Evolutionary conservation across 345 rosid species (phyloP).

Genomic region (Eucalyptus coolabah): DNA sequence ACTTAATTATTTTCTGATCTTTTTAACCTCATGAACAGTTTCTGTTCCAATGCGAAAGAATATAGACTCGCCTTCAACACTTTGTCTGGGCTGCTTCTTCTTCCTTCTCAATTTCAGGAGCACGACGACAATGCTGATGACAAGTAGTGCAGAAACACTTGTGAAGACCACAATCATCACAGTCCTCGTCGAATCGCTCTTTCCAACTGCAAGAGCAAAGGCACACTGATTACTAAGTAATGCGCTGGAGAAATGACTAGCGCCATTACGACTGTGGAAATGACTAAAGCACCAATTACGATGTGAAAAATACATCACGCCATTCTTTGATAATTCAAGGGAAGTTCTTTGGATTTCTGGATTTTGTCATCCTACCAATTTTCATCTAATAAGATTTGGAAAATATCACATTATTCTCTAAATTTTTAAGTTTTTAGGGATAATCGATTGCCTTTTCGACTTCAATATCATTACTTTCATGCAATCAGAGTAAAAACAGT

Average conservation of each 20-base stretch:
- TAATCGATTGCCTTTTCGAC: background rate
- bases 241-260: background rate
- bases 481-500: background rate
- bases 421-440: background rate
- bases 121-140: background rate
- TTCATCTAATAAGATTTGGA: background rate
- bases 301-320: background rate
- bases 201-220: background rate
- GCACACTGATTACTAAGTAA: background rate
- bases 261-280: background rate
- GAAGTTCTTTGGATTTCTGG: background rate
- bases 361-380: background rate
- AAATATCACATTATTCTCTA: background rate
- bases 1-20: background rate
- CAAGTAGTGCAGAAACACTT: background rate
- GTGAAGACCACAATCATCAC: background rate
- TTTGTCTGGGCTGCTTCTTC: background rate
- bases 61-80: background rate
- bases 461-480: background rate
- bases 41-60: background rate
- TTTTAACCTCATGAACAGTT: background rate
- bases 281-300: background rate
- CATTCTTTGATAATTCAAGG: background rate
- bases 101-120: background rate
- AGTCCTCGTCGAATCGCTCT: background rate